Conservation (phyloP, 176 grass and related monocot species). For the Paspalum notatum region DNA sequence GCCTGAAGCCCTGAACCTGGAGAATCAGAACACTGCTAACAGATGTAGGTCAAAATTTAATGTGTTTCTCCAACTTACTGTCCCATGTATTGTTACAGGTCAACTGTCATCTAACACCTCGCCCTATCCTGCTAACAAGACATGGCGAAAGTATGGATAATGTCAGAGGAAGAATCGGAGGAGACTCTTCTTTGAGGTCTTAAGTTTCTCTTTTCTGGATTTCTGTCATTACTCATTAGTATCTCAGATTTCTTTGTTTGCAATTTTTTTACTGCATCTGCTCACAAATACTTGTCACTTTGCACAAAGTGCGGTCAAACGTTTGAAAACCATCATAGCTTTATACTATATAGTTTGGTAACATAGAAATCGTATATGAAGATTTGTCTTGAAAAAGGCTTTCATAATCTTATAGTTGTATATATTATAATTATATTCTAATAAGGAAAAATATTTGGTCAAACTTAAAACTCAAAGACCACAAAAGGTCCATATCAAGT, state of each 20-base stretch:
- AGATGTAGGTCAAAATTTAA: not conserved
- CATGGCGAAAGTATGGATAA: conserved; percentile 98
- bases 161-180: conserved; percentile 89
- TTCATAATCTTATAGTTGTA: too few species aligned
- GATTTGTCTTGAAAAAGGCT: too few species aligned
- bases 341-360: too few species aligned
- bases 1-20: not conserved
- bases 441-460: too few species aligned
- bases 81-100: conserved; percentile 66
- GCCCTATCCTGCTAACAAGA: conserved; percentile 93
- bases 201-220: conserved; percentile 27
- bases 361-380: too few species aligned
- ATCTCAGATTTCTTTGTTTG: conserved; percentile 43
- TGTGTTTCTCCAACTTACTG: conserved; percentile 2
- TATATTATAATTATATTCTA: too few species aligned
- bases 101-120: conserved; percentile 96
- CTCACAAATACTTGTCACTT: too few species aligned
- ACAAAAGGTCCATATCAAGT: too few species aligned
- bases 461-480: too few species aligned
- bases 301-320: too few species aligned
- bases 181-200: conserved; percentile 90
- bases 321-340: too few species aligned
- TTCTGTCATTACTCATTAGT: conserved; percentile 10
- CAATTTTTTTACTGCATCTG: not conserved
- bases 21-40: not conserved